Evolutionary conservation across 768 basidiomycete genomes (phyloP).

Genomic region (Tulasnella sp.): DNA sequence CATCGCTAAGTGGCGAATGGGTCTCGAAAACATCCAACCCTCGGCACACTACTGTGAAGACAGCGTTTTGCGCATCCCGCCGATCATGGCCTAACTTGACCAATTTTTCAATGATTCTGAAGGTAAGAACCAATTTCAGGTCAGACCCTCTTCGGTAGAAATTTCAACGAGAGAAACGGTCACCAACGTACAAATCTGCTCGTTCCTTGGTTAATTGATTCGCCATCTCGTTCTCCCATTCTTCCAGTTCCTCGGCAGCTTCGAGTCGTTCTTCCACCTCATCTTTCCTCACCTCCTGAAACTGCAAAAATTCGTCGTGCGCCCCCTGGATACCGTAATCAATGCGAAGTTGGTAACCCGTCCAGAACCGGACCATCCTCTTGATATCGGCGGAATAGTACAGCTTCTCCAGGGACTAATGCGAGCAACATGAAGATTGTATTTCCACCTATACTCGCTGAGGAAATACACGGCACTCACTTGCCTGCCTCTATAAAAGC

Average conservation of each 20-base stretch:
- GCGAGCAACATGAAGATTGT: no score
- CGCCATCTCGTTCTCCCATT: background rate
- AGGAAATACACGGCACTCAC: no score
- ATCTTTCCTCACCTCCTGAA: background rate
- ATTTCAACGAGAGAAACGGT: background rate
- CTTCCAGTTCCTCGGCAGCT: background rate
- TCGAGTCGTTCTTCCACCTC: background rate
- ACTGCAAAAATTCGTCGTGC: background rate
- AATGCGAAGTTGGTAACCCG: conserved; percentile 16
- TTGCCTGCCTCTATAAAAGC: no score
- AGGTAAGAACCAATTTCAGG: no score
- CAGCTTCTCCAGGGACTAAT: no score
- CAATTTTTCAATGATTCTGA: background rate
- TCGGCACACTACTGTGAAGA: background rate
- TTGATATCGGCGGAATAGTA: background rate
- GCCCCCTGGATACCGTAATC: background rate
- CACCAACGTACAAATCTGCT: background rate
- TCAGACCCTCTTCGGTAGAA: no score
- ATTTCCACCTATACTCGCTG: no score
- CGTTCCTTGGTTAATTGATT: background rate
- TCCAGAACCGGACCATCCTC: background rate
- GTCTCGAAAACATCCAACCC: background rate
- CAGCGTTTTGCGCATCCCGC: background rate
- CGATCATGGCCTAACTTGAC: background rate
- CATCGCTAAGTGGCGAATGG: background rate